Evolutionary conservation across 257 asterid species (phyloP).

Genomic region (Solanum raphanifolium): DNA sequence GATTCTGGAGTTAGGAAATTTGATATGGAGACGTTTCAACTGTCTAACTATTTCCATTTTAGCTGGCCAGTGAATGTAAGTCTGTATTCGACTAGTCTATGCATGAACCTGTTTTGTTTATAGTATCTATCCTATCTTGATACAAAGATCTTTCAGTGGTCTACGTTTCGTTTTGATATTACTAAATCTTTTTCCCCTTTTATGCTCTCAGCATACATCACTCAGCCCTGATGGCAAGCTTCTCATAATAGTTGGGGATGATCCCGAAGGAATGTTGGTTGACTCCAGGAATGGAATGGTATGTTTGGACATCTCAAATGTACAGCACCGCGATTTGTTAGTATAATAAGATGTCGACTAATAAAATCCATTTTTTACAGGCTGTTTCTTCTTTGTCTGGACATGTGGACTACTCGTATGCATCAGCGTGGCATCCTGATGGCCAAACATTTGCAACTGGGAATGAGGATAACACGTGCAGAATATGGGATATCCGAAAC

Average conservation of each 20-base stretch:
- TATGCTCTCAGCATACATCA: slow-evolving; percentile 66
- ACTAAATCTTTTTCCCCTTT: neutral
- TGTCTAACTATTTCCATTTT: slow-evolving; percentile 49
- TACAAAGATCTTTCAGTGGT: neutral
- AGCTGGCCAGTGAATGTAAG: slow-evolving; percentile 91
- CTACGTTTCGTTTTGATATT: neutral
- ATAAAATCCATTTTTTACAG: neutral
- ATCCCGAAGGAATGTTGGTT: neutral
- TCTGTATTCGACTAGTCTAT: neutral
- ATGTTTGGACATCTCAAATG: neutral
- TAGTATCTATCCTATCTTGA: neutral
- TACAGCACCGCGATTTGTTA: neutral
- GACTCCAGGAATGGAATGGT: neutral
- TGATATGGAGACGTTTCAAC: slow-evolving; percentile 75
- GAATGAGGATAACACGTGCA: neutral
- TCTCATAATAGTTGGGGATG: slow-evolving; percentile 10
- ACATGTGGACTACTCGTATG: neutral
- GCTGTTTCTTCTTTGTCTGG: neutral
- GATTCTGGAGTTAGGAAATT: slow-evolving; percentile 79
- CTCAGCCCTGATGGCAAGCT: slow-evolving; percentile 77
- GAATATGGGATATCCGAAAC: neutral
- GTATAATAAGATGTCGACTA: too few species aligned
- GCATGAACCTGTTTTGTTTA: neutral
- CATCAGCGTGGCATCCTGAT: neutral
- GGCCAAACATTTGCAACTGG: neutral